Base-by-base conservation (phyloP, 148 eudicot species). In the Agrostemma githago region DNA sequence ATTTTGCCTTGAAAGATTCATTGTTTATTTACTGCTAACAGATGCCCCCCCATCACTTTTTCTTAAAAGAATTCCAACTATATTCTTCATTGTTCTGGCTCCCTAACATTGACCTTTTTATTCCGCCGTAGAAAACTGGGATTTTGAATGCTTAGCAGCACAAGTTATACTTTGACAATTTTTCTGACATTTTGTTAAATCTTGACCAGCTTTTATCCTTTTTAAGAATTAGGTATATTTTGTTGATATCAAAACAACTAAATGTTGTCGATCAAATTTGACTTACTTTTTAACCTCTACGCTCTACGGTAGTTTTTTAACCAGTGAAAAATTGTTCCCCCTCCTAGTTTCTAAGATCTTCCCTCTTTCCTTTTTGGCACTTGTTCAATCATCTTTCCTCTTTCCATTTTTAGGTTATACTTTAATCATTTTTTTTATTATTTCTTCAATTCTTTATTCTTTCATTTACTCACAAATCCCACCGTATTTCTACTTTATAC, bases 1-100 rank as follows among this genome's bases (percentile, higher is more conserved):
- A 17, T n/a, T 67, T 46, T 72, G 79, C 76, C 76, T 80, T 80
- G 76, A 80, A 80, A 80, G 79, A 39, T 80, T 80, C 83, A 80
- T 76, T 71, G 72, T 76, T 26, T 26, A 26, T 26, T 26, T 41
- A 16, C 48, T 66, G 4, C 48, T 66, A 66, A 40, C 8, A 40
- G 48, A 39, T 72, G 76, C 83, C 72, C 34, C 72, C 34, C 66
- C 56, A 80, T 80, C 73, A 72, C 79, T 76, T 80, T 80, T 71
- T 70, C 77, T 72, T 80, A 76, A 71, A 62, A 79, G 37, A 5
- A 41, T 70, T 75, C 62, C 62, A 74, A 62, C 43, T 74, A 26
- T 79, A 57, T 56, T 72, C 72, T 72, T 61, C 76, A 72, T 72
- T 3, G 8, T 76, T 72, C 58, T 76, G 79, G 77, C 83, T 44